phyloP scores from a whole-genome alignment of 306 rosid species.

The Lagenaria siceraria region DNA sequence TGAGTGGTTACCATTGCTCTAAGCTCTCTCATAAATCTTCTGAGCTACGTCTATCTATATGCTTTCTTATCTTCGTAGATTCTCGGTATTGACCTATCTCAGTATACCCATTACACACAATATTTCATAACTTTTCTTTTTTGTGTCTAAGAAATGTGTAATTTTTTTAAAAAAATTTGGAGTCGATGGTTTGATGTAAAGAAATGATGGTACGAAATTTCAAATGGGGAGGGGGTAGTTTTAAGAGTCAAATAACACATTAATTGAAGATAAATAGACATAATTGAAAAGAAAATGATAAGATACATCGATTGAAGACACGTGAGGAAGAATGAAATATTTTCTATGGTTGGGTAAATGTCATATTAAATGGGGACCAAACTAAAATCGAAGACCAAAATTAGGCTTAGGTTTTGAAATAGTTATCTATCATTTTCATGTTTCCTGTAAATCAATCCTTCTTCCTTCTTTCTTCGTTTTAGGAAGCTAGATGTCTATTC shows the following conservation, averaged over 20 bases:
- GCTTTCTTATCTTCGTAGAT: no score
- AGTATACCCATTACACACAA: no score
- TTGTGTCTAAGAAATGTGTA: no score
- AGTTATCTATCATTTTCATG: conserved; percentile 2
- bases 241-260: background rate
- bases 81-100: no score
- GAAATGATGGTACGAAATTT: background rate
- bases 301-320: conserved; percentile 2
- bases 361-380: conserved; percentile 8
- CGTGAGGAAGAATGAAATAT: background rate
- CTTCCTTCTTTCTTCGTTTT: background rate
- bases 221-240: background rate
- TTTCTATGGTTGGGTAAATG: background rate
- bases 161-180: no score
- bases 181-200: background rate
- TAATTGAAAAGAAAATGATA: background rate
- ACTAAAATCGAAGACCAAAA: background rate
- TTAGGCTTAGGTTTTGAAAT: background rate
- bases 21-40: no score
- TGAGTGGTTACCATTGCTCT: no score
- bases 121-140: no score
- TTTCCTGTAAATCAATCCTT: background rate
- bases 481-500: background rate
- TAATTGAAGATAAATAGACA: background rate
- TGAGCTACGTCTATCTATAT: no score